Evolutionary conservation across 163 green algal genomes (phyloP).

Genomic region (Chlorella variabilis): DNA sequence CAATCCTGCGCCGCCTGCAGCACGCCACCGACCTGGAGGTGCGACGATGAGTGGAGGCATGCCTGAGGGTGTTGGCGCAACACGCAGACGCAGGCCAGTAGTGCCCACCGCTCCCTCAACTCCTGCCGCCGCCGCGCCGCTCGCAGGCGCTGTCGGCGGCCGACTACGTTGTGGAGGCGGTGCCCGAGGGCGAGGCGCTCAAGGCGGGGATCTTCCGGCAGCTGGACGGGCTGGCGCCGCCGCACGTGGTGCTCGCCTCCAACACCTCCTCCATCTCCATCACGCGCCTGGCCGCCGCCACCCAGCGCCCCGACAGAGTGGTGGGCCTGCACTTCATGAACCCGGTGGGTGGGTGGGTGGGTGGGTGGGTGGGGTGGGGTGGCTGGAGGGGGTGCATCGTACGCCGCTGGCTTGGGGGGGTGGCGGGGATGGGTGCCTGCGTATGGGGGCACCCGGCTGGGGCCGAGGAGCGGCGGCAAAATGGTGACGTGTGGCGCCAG

Average conservation of each 20-base stretch:
- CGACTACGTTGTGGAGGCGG: conserved; percentile 92
- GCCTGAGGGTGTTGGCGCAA: background rate
- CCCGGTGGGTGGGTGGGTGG: conserved; percentile 55
- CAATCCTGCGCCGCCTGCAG: conserved; percentile 34
- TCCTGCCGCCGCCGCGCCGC: background rate
- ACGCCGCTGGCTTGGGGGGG: too few species aligned
- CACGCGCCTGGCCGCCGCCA: conserved; percentile 86
- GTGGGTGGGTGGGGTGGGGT: too few species aligned
- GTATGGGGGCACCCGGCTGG: too few species aligned
- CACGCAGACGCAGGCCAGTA: background rate
- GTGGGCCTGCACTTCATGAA: conserved; percentile 94
- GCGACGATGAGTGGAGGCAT: too few species aligned
- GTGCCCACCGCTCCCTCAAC: too few species aligned
- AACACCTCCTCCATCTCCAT: conserved; percentile 96
- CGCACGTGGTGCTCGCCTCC: conserved; percentile 81
- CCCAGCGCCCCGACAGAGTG: conserved; percentile 74
- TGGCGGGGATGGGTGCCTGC: background rate
- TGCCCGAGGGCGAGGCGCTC: conserved; percentile 81
- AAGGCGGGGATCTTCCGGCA: conserved; percentile 81
- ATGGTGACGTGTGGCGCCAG: too few species aligned
- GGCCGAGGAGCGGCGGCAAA: too few species aligned
- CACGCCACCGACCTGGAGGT: conserved; percentile 15
- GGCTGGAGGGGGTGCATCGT: too few species aligned
- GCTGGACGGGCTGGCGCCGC: conserved; percentile 68
- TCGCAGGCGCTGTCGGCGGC: conserved; percentile 61